A percentile compares a stretch with the other conserved stretches of the same genome.
Evolutionary conservation across 257 asterid genomes (phyloP).

Genomic region (Asclepias syriaca): DNA sequence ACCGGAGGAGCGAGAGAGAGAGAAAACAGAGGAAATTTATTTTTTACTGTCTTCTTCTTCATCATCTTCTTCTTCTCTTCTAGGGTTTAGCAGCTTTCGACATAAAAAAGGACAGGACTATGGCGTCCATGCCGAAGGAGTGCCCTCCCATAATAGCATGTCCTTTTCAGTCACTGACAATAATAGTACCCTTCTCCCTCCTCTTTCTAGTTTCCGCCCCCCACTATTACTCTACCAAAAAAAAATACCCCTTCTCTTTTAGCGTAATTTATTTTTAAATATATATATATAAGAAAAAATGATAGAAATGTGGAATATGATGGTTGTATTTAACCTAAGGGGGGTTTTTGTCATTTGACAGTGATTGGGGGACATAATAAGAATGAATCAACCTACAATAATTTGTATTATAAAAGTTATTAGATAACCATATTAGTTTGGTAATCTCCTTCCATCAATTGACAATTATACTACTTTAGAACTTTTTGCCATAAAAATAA

Average conservation of each 20-base stretch:
- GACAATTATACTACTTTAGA: background rate
- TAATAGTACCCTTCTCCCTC: conserved; percentile 17
- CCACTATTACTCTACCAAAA: background rate
- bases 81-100: conserved; percentile 41
- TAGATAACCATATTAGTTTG: background rate
- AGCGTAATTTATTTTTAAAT: no score
- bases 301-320: background rate
- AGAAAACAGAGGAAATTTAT: background rate
- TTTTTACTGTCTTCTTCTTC: background rate
- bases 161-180: conserved; percentile 39
- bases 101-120: conserved; percentile 49
- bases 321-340: background rate
- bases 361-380: background rate
- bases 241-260: no score
- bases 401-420: background rate
- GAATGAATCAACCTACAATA: background rate
- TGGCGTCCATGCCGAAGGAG: conserved; percentile 50
- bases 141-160: conserved; percentile 56
- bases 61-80: background rate
- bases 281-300: background rate
- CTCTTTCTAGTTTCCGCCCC: no score
- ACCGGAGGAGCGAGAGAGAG: background rate
- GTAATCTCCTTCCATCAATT: background rate
- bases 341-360: background rate
- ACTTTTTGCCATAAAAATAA: background rate